Percentiles rank a stretch among this genome's conserved stretches.
phyloP scores from a whole-genome alignment of 202 grass and related monocot genomes.

The Digitaria exilis region DNA sequence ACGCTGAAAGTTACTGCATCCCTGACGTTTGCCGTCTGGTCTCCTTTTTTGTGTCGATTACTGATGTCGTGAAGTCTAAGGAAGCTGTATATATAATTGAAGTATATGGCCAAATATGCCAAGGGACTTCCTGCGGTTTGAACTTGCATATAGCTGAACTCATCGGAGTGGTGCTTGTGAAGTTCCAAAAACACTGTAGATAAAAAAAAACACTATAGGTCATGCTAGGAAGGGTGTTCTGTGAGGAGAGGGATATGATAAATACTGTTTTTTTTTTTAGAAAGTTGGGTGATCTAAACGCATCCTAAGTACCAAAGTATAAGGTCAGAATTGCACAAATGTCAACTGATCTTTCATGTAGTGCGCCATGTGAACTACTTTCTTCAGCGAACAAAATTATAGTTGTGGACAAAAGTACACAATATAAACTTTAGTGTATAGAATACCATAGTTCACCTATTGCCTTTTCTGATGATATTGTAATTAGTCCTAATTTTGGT shows the following conservation, averaged over 20 bases:
- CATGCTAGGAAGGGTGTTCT: too few species aligned
- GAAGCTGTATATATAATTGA: not conserved
- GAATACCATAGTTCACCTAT: not conserved
- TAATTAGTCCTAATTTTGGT: not conserved
- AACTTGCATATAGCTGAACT: not conserved
- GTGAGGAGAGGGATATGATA: too few species aligned
- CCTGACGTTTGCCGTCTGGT: slow-evolving; percentile 2
- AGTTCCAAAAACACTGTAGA: too few species aligned
- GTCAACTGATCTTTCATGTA: not conserved
- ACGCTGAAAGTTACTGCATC: slow-evolving; percentile 11
- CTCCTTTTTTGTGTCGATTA: not conserved
- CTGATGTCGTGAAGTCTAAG: not conserved
- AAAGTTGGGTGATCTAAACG: too few species aligned
- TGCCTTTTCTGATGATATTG: not conserved
- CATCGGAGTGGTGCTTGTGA: not conserved
- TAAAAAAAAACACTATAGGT: too few species aligned
- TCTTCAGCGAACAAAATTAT: not conserved
- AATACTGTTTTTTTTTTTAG: too few species aligned
- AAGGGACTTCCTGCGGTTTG: not conserved
- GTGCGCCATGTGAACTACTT: not conserved
- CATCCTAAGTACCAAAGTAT: slow-evolving; percentile 8
- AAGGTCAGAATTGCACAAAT: slow-evolving; percentile 6
- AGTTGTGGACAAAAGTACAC: not conserved
- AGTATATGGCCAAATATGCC: slow-evolving; percentile 3
- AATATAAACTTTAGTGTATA: not conserved